Conservation (phyloP, 2,329 filamentous ascomycete genomes). For the Diaporthe aspalathi region DNA sequence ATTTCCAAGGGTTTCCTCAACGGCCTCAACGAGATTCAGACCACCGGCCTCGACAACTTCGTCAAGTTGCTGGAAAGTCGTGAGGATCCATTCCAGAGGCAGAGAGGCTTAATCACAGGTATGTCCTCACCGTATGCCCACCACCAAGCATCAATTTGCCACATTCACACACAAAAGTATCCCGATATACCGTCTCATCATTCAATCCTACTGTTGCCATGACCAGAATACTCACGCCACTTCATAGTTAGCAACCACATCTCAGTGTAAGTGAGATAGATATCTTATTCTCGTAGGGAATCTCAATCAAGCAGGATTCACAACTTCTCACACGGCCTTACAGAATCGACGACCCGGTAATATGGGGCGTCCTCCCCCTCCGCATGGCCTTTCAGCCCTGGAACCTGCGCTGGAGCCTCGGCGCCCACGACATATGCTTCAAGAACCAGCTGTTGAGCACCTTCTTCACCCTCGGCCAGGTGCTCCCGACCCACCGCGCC, state of each 20-base stretch:
- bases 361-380: conserved; percentile 90
- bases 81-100: conserved; percentile 71
- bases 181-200: conserved; percentile 9
- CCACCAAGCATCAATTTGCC: background rate
- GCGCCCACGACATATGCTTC: conserved; percentile 96
- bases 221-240: conserved; percentile 32
- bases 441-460: conserved; percentile 78
- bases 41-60: conserved; percentile 81
- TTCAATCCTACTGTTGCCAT: background rate
- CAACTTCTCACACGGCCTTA: conserved; percentile 35
- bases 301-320: background rate
- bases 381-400: conserved; percentile 76
- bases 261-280: conserved; percentile 76
- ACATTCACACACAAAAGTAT: background rate
- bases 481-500: conserved; percentile 86
- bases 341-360: conserved; percentile 92
- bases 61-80: conserved; percentile 80
- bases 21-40: conserved; percentile 78
- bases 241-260: conserved; percentile 84
- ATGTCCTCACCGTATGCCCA: conserved; percentile 44
- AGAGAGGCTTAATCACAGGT: conserved; percentile 87
- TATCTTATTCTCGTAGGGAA: background rate
- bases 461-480: conserved; percentile 92
- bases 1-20: conserved; percentile 81
- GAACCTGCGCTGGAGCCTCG: conserved; percentile 89